A percentile compares a stretch with the other conserved stretches of the same genome.
These are phyloP conservation scores for Colletotrichum liaoningense DNA, from an alignment of 2,329 filamentous ascomycete species.

Conservation along the genomic window DNA sequence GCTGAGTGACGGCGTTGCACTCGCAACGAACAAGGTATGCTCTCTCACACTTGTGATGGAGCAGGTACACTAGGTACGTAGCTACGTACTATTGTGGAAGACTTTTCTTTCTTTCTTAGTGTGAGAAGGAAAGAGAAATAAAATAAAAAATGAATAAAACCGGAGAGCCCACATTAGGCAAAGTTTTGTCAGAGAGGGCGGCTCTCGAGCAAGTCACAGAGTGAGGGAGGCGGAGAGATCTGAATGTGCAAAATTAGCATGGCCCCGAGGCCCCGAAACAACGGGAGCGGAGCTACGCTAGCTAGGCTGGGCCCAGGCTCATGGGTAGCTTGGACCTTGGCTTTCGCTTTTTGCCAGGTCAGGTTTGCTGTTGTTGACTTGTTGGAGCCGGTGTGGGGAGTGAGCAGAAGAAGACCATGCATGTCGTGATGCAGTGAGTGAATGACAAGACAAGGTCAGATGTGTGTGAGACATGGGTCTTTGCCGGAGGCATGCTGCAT, in stretches of 20 bases:
- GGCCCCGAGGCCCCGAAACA: slow-evolving; percentile 28
- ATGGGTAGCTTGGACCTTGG: neutral
- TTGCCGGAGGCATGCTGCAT: slow-evolving; percentile 30
- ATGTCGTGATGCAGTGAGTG: slow-evolving; percentile 14
- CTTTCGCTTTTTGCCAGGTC: neutral
- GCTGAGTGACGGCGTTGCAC: slow-evolving; percentile 33
- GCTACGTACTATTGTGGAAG: slow-evolving; percentile 7
- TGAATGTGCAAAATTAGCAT: slow-evolving; percentile 29
- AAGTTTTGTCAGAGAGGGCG: slow-evolving; percentile 17
- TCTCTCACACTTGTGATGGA: neutral
- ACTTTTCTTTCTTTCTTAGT: neutral
- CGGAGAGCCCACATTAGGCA: slow-evolving; percentile 11
- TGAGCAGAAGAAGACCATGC: neutral
- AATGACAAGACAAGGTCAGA: neutral
- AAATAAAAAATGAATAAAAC: neutral
- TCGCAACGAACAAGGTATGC: neutral
- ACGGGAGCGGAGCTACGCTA: slow-evolving; percentile 26
- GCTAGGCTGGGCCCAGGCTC: slow-evolving; percentile 9
- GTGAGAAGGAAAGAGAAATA: neutral
- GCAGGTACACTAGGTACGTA: slow-evolving; percentile 13
- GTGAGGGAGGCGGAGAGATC: slow-evolving; percentile 24
- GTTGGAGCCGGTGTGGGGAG: neutral
- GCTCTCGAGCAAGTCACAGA: slow-evolving; percentile 17
- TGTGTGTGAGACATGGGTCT: slow-evolving; percentile 16
- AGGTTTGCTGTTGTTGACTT: neutral